A percentile compares a stretch with the other conserved stretches of the same genome.
These are phyloP conservation scores for Hypsizygus ulmarius DNA, from an alignment of 1,284 basidiomycete genomes.

Conservation along the genomic window DNA sequence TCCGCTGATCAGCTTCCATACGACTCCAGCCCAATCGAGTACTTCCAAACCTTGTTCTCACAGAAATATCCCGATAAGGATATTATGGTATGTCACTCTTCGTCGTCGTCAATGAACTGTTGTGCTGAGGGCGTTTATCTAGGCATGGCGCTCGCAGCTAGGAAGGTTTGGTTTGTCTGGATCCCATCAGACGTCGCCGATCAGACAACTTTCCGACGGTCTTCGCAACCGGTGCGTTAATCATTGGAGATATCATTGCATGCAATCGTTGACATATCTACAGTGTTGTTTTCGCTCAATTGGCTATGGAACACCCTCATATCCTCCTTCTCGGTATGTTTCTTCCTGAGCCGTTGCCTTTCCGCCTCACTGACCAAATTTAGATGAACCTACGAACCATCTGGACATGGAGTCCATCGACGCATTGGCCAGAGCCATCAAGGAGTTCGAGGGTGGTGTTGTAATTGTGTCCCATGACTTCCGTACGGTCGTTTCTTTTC, in stretches of 20 bases:
- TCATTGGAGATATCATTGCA: not conserved
- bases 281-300: conserved; percentile 88
- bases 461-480: conserved; percentile 98
- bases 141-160: conserved; percentile 93
- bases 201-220: conserved; percentile 94
- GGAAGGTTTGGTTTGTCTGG: conserved; percentile 97
- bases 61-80: conserved; percentile 96
- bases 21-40: conserved; percentile 90
- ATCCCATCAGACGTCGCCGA: conserved; percentile 89
- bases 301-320: conserved; percentile 93
- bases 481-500: conserved; percentile 52
- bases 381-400: conserved; percentile 89
- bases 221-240: conserved; percentile 80
- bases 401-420: conserved; percentile 96
- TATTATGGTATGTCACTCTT: conserved; percentile 43
- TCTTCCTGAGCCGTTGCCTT: conserved; percentile 1
- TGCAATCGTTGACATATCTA: conserved; percentile 5
- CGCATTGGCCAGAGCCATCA: conserved; percentile 91
- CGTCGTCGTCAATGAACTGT: conserved; percentile 8
- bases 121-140: conserved; percentile 15
- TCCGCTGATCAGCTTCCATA: conserved; percentile 98
- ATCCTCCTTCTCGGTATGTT: conserved; percentile 74
- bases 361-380: not conserved
- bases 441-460: conserved; percentile 96
- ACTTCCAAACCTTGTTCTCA: conserved; percentile 82